phyloP scores from a whole-genome alignment of 2,329 filamentous ascomycete species.

The Lasiodiplodia theobromae region DNA sequence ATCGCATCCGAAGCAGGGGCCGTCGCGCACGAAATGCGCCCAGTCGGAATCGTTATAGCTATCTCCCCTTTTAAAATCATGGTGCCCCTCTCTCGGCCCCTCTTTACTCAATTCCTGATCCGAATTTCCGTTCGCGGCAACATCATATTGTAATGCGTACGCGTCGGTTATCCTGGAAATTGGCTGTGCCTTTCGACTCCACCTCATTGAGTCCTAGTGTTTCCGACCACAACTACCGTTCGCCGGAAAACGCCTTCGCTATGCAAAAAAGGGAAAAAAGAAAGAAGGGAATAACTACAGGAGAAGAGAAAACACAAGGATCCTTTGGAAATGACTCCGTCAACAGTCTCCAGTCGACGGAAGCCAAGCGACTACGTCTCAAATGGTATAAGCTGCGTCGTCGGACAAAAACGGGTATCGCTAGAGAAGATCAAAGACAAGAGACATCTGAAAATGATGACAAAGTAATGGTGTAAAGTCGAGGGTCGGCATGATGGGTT shows the following conservation, averaged over 20 bases:
- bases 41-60: not conserved
- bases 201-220: not conserved
- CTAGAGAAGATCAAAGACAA: slow-evolving; percentile 10
- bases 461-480: not conserved
- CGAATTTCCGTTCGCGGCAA: not conserved
- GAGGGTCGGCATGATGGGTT: slow-evolving; percentile 11
- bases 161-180: not conserved
- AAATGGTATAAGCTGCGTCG: slow-evolving; percentile 8
- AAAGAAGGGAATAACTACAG: not conserved
- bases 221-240: not conserved
- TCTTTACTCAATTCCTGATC: not conserved
- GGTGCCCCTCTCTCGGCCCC: slow-evolving; percentile 1
- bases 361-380: slow-evolving; percentile 6
- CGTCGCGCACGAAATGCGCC: not conserved
- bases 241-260: slow-evolving; percentile 26
- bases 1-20: not conserved
- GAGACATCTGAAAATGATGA: not conserved
- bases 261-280: slow-evolving; percentile 10
- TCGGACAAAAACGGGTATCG: slow-evolving; percentile 27
- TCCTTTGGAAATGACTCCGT: not conserved
- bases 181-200: not conserved
- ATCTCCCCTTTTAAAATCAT: slow-evolving; percentile 3
- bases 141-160: not conserved
- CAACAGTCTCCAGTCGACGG: not conserved
- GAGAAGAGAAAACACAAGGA: not conserved